phyloP scores from a whole-genome alignment of 345 rosid genomes.

The Gossypium mustelinum region DNA sequence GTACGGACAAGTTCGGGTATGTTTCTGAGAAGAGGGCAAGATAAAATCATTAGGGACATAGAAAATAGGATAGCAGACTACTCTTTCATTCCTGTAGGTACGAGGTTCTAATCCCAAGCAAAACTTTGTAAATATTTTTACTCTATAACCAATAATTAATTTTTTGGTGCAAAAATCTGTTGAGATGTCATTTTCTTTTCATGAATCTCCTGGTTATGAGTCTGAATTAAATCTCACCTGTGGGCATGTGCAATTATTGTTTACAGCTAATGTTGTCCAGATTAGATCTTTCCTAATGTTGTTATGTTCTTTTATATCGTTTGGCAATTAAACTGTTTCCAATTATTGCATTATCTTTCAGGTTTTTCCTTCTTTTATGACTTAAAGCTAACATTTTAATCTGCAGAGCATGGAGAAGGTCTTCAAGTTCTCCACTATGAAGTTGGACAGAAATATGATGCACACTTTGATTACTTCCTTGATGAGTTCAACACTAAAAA shows the following conservation, averaged over 20 bases:
- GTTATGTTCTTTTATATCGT: not conserved
- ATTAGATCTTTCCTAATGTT: not conserved
- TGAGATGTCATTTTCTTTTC: not conserved
- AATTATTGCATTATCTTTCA: not conserved
- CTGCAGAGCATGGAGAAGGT: slow-evolving; percentile 88
- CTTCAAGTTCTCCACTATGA: slow-evolving; percentile 88
- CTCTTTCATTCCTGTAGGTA: slow-evolving; percentile 76
- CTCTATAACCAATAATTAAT: not conserved
- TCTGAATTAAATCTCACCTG: not conserved
- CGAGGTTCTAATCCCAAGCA: slow-evolving; percentile 11
- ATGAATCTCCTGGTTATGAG: not conserved
- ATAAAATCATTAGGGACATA: slow-evolving; percentile 51
- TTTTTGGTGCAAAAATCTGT: not conserved
- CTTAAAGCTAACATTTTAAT: slow-evolving; percentile 12
- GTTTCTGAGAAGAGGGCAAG: slow-evolving; percentile 73
- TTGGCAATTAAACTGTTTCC: not conserved
- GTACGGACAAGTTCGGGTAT: slow-evolving; percentile 91
- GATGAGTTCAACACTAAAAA: slow-evolving; percentile 80
- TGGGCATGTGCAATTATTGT: not conserved
- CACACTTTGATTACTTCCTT: slow-evolving; percentile 89
- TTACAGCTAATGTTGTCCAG: not conserved
- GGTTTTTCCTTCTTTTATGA: not conserved
- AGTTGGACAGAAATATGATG: slow-evolving; percentile 82
- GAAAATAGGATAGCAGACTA: slow-evolving; percentile 92
- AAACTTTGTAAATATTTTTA: not conserved